Base-by-base conservation (phyloP, 768 basidiomycete species). In the Filobasidium floriforme region DNA sequence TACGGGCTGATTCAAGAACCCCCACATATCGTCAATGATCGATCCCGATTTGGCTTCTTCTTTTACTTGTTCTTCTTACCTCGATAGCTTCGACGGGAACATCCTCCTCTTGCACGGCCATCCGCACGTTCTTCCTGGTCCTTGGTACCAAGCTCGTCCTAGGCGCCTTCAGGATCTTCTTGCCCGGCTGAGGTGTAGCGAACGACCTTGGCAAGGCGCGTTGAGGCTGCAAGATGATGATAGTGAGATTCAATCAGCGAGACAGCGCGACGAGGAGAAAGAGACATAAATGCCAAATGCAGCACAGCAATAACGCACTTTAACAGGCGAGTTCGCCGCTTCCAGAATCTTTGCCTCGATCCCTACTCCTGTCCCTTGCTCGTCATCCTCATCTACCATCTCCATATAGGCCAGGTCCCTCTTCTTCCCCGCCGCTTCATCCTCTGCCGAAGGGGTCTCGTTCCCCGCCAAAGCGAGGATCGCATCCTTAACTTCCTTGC, bases 371-470 rank as follows among this genome's bases (percentile, higher is more conserved):
- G 64, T 61, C 18, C 62, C n/a, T 12, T 26, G 14, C 46, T 57
- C 41, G 37, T 68, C 67, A 24, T 74, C 71, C 19, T 73, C 71
- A 24, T 70, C 68, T 11, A 59, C 63, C 9, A 63, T 63, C 66
- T 76, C 76, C 11, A 76, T 63, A 59, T 76, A 74, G 9, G 73
- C 69, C 43, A 69, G 62, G 60, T 69, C 59, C 29, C 63, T 70
- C 28, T 57, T 59, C 18, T 44, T 19, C 41, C 64, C 57, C 40
- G 32, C 7, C 26, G 26, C 15, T 59, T 57, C 62, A 64, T 64
- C 44, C 22, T 52, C 62, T 9, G 32, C 32, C 32, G 32, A 37
- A 37, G 32, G 32, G 32, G 46, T 61, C 65, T 22, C 62, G 61
- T 49, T 69, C 67, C 24, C 61, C 68, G 32, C 59, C 24, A 73